Evolutionary conservation across 2,329 filamentous ascomycete species (phyloP).

Genomic region (Sclerotinia borealis): DNA sequence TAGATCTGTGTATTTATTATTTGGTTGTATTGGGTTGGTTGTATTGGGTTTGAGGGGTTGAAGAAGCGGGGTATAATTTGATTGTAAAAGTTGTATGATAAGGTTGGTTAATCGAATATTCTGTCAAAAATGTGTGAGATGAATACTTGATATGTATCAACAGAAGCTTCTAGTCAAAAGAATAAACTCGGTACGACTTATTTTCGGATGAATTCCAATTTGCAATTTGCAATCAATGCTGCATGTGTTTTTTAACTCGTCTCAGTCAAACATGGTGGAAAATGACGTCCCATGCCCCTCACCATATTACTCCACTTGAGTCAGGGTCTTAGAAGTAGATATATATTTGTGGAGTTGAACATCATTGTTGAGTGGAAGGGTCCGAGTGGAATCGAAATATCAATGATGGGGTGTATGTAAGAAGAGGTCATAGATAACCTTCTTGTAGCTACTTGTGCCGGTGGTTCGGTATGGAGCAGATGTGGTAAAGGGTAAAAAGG

Average conservation of each 20-base stretch:
- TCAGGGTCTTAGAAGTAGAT: not conserved
- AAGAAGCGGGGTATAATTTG: slow-evolving; percentile 4
- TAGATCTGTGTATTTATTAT: not conserved
- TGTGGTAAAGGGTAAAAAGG: too few species aligned
- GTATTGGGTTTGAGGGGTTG: not conserved
- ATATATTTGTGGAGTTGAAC: not conserved
- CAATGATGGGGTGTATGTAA: slow-evolving; percentile 2
- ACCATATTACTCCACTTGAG: not conserved
- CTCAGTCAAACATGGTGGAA: not conserved
- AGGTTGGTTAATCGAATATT: too few species aligned
- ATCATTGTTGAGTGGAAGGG: not conserved
- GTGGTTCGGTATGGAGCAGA: not conserved
- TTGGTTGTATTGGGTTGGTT: not conserved
- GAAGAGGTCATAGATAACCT: not conserved
- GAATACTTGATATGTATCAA: not conserved
- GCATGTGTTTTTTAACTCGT: not conserved
- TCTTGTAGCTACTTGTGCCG: not conserved
- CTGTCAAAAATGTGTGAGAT: not conserved
- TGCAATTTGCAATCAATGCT: too few species aligned
- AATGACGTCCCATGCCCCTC: slow-evolving; percentile 1
- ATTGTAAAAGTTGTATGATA: slow-evolving; percentile 5
- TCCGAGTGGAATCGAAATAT: not conserved
- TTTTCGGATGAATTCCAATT: too few species aligned
- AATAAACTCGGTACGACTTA: not conserved
- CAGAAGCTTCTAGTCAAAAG: slow-evolving; percentile 1